Percentiles rank a stretch among this genome's conserved stretches.
These are phyloP conservation scores for Suhomyces faveliae DNA, from an alignment of 805 yeast species.

Conservation along the genomic window DNA sequence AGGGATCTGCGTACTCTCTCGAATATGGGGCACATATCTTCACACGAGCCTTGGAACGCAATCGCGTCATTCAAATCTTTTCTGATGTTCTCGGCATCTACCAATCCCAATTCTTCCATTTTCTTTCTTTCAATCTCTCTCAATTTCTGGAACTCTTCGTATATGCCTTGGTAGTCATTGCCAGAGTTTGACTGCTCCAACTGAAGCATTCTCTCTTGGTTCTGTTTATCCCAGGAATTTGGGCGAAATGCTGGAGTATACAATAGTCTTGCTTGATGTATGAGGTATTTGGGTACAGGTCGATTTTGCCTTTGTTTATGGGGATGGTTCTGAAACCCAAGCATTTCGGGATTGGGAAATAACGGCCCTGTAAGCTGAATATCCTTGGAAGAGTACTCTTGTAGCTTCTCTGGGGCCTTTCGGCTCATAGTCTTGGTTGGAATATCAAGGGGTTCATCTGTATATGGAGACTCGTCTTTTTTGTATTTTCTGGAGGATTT, in stretches of 20 bases:
- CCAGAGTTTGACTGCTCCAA: slow-evolving; percentile 47
- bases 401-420: slow-evolving; percentile 15
- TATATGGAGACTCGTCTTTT: background rate
- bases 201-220: slow-evolving; percentile 59
- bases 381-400: slow-evolving; percentile 20
- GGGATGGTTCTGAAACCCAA: slow-evolving; percentile 26
- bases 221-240: slow-evolving; percentile 70
- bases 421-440: background rate
- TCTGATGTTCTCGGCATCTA: slow-evolving; percentile 81
- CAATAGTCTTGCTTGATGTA: slow-evolving; percentile 35
- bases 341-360: slow-evolving; percentile 25
- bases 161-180: slow-evolving; percentile 66
- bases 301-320: slow-evolving; percentile 13
- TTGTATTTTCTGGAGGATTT: background rate
- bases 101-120: slow-evolving; percentile 80
- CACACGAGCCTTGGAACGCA: slow-evolving; percentile 80
- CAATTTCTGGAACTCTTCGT: slow-evolving; percentile 71
- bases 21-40: slow-evolving; percentile 92
- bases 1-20: slow-evolving; percentile 85
- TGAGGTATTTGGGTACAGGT: slow-evolving; percentile 36
- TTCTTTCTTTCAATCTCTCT: slow-evolving; percentile 70
- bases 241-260: slow-evolving; percentile 32
- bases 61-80: slow-evolving; percentile 89
- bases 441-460: background rate
- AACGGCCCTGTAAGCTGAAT: slow-evolving; percentile 28